These are phyloP conservation scores for Chlamydomonas schloesseri DNA, from an alignment of 139 green algal genomes.

Conservation along the genomic window DNA sequence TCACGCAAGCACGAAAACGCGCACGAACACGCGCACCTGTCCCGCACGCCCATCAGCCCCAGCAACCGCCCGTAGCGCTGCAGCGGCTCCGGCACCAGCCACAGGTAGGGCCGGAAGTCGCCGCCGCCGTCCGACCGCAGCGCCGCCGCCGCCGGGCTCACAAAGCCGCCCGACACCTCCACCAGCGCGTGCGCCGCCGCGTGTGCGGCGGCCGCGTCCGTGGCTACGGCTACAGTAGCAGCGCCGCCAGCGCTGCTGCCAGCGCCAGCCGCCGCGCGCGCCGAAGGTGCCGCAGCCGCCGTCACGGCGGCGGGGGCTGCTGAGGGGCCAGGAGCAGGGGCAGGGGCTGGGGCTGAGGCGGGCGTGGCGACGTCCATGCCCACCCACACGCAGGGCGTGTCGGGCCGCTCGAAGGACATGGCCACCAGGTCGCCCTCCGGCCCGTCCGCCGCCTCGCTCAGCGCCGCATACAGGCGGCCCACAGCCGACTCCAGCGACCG, in stretches of 20 bases:
- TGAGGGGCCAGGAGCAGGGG: no score
- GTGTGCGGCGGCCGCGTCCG: no score
- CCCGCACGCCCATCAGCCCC: slow-evolving; percentile 41
- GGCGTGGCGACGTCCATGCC: no score
- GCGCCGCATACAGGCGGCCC: slow-evolving; percentile 25
- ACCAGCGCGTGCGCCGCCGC: no score
- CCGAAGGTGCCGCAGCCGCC: no score
- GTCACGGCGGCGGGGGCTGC: no score
- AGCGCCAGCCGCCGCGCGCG: no score
- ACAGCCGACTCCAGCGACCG: slow-evolving; percentile 1
- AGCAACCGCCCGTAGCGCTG: slow-evolving; percentile 31
- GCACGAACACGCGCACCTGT: no score
- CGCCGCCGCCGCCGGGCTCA: slow-evolving; percentile 19
- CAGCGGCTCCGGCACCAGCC: slow-evolving; percentile 51
- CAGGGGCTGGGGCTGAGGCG: no score
- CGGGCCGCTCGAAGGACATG: slow-evolving; percentile 41
- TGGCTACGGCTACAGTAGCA: no score
- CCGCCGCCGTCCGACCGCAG: slow-evolving; percentile 28
- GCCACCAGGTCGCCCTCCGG: slow-evolving; percentile 45
- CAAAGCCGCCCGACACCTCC: slow-evolving; percentile 49
- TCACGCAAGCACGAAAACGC: no score
- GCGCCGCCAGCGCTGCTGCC: no score
- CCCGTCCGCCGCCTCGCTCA: slow-evolving; percentile 9
- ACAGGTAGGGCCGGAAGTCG: slow-evolving; percentile 66
- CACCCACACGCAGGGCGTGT: slow-evolving; percentile 37